These are phyloP conservation scores for Monosporozyma solicola DNA, from an alignment of 805 yeast genomes.

Conservation along the genomic window DNA sequence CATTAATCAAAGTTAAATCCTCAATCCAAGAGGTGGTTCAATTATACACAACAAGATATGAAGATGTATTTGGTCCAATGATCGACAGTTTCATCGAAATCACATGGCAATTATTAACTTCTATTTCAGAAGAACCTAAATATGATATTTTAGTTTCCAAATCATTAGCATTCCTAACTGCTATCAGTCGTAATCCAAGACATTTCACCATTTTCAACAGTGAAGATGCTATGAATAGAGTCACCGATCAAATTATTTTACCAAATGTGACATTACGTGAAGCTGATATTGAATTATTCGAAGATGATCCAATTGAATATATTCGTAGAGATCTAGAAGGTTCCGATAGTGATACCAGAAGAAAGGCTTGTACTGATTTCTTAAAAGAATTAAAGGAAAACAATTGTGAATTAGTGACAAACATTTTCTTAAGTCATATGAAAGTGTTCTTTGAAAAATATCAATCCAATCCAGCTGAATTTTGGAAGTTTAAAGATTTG, in stretches of 20 bases:
- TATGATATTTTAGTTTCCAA: constrained; percentile 79
- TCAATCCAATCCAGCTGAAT: constrained; percentile 33
- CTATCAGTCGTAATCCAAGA: constrained; percentile 63
- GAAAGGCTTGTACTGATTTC: constrained; percentile 89
- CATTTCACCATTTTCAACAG: constrained; percentile 57
- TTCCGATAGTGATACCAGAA: constrained; percentile 83
- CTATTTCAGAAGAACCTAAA: constrained; percentile 60
- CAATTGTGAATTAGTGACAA: constrained; percentile 65
- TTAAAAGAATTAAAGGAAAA: constrained; percentile 76
- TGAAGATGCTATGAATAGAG: constrained; percentile 57
- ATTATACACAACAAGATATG: constrained; percentile 82
- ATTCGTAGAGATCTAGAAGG: constrained; percentile 93
- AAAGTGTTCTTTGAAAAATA: constrained; percentile 52
- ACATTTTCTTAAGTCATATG: constrained; percentile 64
- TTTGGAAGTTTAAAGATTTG: constrained; percentile 83
- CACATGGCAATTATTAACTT: constrained; percentile 67
- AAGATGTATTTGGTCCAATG: constrained; percentile 78
- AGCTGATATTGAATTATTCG: constrained; percentile 85
- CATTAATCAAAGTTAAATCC: constrained; percentile 64
- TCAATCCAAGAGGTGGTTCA: constrained; percentile 78
- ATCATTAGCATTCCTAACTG: constrained; percentile 70
- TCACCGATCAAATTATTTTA: constrained; percentile 72
- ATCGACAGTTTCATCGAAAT: constrained; percentile 72
- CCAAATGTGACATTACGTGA: constrained; percentile 85
- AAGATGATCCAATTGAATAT: constrained; percentile 92